Percentiles rank a stretch among this genome's conserved stretches.
These are phyloP conservation scores for Saccharomycopsis sp. DNA, from an alignment of 805 yeast species.

Conservation along the genomic window DNA sequence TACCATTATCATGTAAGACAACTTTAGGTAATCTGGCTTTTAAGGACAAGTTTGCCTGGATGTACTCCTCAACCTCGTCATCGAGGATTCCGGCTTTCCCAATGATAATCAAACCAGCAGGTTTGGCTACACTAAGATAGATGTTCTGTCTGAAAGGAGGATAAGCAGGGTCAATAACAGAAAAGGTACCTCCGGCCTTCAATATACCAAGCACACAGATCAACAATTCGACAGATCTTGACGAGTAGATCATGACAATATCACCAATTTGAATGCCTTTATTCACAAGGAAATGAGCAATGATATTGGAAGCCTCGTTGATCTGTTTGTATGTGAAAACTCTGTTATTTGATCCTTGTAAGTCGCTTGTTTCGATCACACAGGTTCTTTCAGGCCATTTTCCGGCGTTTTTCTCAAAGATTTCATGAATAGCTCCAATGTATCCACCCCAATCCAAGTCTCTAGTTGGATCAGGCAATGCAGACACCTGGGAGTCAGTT, in stretches of 20 bases:
- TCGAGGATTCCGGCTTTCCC: slow-evolving; percentile 84
- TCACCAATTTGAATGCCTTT: slow-evolving; percentile 87
- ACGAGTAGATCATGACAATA: slow-evolving; percentile 95
- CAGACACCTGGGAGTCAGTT: slow-evolving; percentile 53
- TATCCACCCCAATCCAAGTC: slow-evolving; percentile 87
- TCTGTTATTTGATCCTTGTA: slow-evolving; percentile 50
- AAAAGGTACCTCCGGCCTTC: slow-evolving; percentile 97
- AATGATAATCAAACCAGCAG: slow-evolving; percentile 83
- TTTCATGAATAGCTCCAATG: slow-evolving; percentile 95
- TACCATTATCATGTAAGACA: slow-evolving; percentile 71
- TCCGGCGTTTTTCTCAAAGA: slow-evolving; percentile 81
- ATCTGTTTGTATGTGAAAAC: slow-evolving; percentile 81
- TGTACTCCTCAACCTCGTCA: slow-evolving; percentile 70
- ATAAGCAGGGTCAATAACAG: slow-evolving; percentile 97
- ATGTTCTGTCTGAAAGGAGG: slow-evolving; percentile 97
- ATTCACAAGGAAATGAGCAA: slow-evolving; percentile 78
- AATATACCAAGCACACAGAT: slow-evolving; percentile 96
- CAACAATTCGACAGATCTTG: slow-evolving; percentile 94
- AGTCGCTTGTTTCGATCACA: slow-evolving; percentile 85
- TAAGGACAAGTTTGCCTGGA: slow-evolving; percentile 64
- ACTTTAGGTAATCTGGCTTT: slow-evolving; percentile 70
- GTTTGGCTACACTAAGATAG: slow-evolving; percentile 88
- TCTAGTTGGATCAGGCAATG: slow-evolving; percentile 80
- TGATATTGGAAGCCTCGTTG: slow-evolving; percentile 85
- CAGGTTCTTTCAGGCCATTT: slow-evolving; percentile 81